Conservation (phyloP, 2,329 filamentous ascomycete species). For the Cordyceps cateniannulata region DNA sequence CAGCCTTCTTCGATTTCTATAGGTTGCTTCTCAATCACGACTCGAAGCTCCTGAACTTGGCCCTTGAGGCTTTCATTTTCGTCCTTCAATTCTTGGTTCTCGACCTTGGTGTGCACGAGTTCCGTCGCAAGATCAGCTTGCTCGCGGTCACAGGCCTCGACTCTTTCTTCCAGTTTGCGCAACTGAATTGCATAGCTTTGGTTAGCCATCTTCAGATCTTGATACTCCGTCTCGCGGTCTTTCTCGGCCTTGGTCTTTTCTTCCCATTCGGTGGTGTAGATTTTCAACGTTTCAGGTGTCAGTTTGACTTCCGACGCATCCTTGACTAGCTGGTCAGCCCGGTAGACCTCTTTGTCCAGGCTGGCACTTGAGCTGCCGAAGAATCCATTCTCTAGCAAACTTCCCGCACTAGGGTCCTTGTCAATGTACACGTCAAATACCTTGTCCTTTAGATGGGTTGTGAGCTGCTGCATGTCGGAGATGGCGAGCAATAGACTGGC, state of each 20-base stretch:
- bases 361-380: constrained; percentile 88
- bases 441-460: constrained; percentile 85
- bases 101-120: constrained; percentile 83
- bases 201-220: constrained; percentile 62
- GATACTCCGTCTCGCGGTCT: constrained; percentile 75
- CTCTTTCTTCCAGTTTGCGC: constrained; percentile 79
- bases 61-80: constrained; percentile 82
- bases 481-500: constrained; percentile 68
- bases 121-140: constrained; percentile 88
- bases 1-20: constrained; percentile 78
- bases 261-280: constrained; percentile 84
- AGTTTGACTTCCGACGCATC: constrained; percentile 88
- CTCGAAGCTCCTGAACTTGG: constrained; percentile 78
- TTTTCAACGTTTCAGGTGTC: constrained; percentile 71
- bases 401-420: constrained; percentile 83
- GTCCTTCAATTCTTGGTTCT: constrained; percentile 84
- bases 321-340: constrained; percentile 85
- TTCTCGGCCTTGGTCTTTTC: constrained; percentile 79
- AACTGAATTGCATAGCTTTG: constrained; percentile 64
- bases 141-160: constrained; percentile 82
- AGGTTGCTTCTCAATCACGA: constrained; percentile 84
- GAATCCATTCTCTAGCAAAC: constrained; percentile 92
- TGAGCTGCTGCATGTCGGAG: constrained; percentile 86
- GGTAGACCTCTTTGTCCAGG: constrained; percentile 91
- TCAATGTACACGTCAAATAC: constrained; percentile 97